phyloP scores from a whole-genome alignment of 768 basidiomycete species.

The Lactarius hengduanensis region DNA sequence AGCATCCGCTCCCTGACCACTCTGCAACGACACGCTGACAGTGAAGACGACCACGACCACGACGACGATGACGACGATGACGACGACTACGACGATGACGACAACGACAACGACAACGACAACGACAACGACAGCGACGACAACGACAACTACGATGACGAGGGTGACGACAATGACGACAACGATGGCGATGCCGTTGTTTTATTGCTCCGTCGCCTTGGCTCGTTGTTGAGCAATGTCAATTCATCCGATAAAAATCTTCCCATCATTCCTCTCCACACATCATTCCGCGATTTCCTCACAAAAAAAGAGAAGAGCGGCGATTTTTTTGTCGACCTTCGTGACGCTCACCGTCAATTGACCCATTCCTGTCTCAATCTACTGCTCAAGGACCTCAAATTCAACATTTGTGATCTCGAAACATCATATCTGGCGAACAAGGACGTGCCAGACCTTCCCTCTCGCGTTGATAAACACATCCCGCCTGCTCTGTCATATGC shows the following conservation, averaged over 20 bases:
- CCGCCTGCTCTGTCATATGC: neutral
- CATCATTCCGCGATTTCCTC: neutral
- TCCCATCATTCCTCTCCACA: neutral
- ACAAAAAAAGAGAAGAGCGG: neutral
- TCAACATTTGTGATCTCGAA: conserved; percentile 7
- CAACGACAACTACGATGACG: no score
- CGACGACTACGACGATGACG: no score
- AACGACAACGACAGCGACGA: no score
- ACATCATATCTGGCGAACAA: neutral
- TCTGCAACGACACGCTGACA: no score
- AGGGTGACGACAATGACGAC: no score
- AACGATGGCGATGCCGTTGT: neutral
- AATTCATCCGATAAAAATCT: neutral
- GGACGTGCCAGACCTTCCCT: neutral
- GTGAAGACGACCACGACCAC: no score
- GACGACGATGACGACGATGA: neutral
- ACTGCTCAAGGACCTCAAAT: neutral
- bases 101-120: no score
- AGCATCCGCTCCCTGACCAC: no score
- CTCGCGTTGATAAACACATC: neutral
- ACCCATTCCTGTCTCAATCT: neutral
- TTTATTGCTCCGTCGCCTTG: neutral
- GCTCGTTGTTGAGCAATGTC: conserved; percentile 4
- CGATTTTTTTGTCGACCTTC: neutral
- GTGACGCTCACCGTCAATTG: conserved; percentile 2